These are phyloP conservation scores for Septoria petroselini DNA, from an alignment of 2,329 filamentous ascomycete species.

Conservation along the genomic window DNA sequence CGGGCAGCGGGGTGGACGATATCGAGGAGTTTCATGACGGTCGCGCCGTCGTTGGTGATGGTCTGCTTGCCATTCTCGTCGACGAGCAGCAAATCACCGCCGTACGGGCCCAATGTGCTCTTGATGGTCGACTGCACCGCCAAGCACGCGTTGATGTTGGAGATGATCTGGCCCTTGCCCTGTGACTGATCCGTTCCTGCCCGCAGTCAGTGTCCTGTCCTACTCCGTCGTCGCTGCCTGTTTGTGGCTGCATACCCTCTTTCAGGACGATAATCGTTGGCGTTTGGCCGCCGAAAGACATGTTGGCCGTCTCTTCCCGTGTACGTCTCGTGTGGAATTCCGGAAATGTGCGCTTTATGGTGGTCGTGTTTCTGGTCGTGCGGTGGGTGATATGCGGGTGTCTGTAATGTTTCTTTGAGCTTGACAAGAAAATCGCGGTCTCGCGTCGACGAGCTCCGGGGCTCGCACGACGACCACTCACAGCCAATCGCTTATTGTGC, in stretches of 20 bases:
- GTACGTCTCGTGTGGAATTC: neutral
- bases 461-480: too few species aligned
- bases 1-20: constrained; percentile 96
- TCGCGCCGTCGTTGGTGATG: constrained; percentile 98
- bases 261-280: constrained; percentile 97
- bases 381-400: neutral
- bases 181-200: constrained; percentile 95
- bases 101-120: constrained; percentile 92
- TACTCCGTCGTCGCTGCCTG: neutral
- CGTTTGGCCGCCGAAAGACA: constrained; percentile 97
- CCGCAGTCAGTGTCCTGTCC: constrained; percentile 22
- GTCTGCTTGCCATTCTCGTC: constrained; percentile 94
- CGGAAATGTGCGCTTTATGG: neutral
- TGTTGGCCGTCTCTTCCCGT: constrained; percentile 43
- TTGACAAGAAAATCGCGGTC: constrained; percentile 11
- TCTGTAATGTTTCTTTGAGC: constrained; percentile 7
- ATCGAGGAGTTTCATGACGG: constrained; percentile 99
- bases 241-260: constrained; percentile 65
- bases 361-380: neutral
- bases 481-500: too few species aligned
- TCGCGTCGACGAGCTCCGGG: constrained; percentile 9
- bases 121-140: constrained; percentile 95
- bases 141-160: constrained; percentile 97
- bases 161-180: constrained; percentile 92
- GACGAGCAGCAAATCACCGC: constrained; percentile 91